Base-by-base conservation (phyloP, 108 stramenopile genomes). In the Pseudonitzschia pungens region DNA sequence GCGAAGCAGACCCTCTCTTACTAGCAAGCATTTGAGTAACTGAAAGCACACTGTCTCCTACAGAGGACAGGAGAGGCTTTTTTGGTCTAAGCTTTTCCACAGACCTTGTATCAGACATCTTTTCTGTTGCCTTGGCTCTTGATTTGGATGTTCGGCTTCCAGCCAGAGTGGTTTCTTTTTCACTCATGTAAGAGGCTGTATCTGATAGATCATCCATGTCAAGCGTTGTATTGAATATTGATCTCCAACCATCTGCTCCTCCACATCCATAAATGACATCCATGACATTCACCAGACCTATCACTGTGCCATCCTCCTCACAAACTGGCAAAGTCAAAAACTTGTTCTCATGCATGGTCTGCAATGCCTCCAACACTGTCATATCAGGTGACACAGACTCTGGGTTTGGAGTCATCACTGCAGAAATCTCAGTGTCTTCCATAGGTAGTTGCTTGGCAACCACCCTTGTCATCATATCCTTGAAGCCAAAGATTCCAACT, bases 241-340 rank as follows among this genome's bases (percentile, higher is more conserved):
- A 90, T 65, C 91, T 78, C 95, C 95, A 96, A 0, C 89, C 92
- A 10, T 89, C 91, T 2, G 81, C 84, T 18, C 91, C 91, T 40
- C 91, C 91, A 50, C 83, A 87, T 14, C 84, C 90, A 74, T 89
- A 86, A 50, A 98, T 86, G 56, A 96, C 83, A 74, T 96, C 96
- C 95, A 98, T 96, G 54, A 98, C 97, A 76, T 96, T 96, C 20
- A 98, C 96, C 10, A 97, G 55, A 15, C 97, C 97, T 62, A 96
- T 76, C 48, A 98, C 95, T 41, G 50, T 71, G 4, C 97, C 96
- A 50, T 89, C 72, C 11, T 63, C 67, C 65, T 96, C 93, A 54
- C 57, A 87, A 10, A 98, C 96, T 41, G 97, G 97, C 50, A 98
- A 80, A 14, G 92, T 96, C 70, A 97, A 80, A 79, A 96, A 97